phyloP scores from a whole-genome alignment of 148 eudicot species.

The Simmondsia chinensis region DNA sequence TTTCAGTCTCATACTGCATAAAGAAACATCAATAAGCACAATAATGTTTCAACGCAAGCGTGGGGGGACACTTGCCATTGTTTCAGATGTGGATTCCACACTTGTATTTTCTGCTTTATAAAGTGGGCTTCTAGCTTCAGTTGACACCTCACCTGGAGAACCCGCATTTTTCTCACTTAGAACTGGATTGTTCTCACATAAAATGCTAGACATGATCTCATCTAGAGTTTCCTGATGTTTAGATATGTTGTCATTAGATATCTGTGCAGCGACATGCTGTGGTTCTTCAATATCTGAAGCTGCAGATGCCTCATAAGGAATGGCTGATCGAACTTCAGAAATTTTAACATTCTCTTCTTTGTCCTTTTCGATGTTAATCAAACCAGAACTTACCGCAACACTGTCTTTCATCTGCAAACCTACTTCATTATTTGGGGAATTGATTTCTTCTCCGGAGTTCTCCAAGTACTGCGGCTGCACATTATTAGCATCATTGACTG shows the following conservation, averaged over 20 bases:
- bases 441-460: slow-evolving; percentile 34
- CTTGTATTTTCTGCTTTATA: slow-evolving; percentile 28
- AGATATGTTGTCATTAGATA: slow-evolving; percentile 17
- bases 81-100: slow-evolving; percentile 36
- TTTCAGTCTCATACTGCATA: no score
- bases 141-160: slow-evolving; percentile 26
- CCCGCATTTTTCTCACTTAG: slow-evolving; percentile 18
- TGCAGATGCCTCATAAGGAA: slow-evolving; percentile 20
- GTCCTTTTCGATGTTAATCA: slow-evolving; percentile 24
- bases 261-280: slow-evolving; percentile 22
- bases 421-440: slow-evolving; percentile 31
- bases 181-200: slow-evolving; percentile 20
- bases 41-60: background rate
- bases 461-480: slow-evolving; percentile 27
- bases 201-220: slow-evolving; percentile 15
- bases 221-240: slow-evolving; percentile 15
- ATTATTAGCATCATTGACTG: slow-evolving; percentile 21
- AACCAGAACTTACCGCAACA: slow-evolving; percentile 20
- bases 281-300: slow-evolving; percentile 19
- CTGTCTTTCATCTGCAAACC: slow-evolving; percentile 21
- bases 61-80: slow-evolving; percentile 37
- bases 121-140: slow-evolving; percentile 26
- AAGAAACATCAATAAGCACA: no score
- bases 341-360: slow-evolving; percentile 24
- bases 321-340: slow-evolving; percentile 14